These are phyloP conservation scores for Ampelocalamus luodianensis DNA, from an alignment of 176 grass and related monocot genomes.

Conservation along the genomic window DNA sequence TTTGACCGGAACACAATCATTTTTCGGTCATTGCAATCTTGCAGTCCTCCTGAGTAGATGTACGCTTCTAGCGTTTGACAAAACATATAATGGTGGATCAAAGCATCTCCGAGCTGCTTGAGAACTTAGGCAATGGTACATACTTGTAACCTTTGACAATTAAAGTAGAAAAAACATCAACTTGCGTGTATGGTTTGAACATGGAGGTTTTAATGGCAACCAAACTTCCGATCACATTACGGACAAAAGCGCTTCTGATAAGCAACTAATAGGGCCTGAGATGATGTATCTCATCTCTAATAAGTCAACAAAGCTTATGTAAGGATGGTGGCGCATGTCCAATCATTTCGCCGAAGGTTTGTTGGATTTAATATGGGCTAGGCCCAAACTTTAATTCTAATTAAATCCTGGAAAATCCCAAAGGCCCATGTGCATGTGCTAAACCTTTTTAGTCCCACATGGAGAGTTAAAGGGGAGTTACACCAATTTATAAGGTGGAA, in stretches of 20 bases:
- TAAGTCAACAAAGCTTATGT: not conserved
- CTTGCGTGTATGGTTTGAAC: not conserved
- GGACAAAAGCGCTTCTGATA: not conserved
- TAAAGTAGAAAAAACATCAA: not conserved
- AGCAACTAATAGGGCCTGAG: not conserved
- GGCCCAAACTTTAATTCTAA: too few relatives aligned
- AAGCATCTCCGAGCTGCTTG: not conserved
- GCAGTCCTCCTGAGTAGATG: not conserved
- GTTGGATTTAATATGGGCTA: too few relatives aligned
- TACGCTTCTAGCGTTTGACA: not conserved
- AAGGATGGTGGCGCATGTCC: not conserved
- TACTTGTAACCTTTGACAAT: not conserved
- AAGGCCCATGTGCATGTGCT: too few relatives aligned
- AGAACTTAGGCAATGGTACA: not conserved
- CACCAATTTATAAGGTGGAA: too few relatives aligned
- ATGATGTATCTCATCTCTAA: too few relatives aligned
- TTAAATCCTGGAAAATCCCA: too few relatives aligned
- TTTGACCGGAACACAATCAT: not conserved
- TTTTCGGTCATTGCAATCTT: too few relatives aligned
- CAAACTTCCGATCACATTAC: not conserved
- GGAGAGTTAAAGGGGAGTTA: too few relatives aligned
- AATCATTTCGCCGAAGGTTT: slow-evolving; percentile 8
- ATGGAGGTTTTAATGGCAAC: not conserved
- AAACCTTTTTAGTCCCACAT: too few relatives aligned
- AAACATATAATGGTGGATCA: not conserved